phyloP scores from a whole-genome alignment of 305 asterid genomes.

The Fraxinus paxiana region DNA sequence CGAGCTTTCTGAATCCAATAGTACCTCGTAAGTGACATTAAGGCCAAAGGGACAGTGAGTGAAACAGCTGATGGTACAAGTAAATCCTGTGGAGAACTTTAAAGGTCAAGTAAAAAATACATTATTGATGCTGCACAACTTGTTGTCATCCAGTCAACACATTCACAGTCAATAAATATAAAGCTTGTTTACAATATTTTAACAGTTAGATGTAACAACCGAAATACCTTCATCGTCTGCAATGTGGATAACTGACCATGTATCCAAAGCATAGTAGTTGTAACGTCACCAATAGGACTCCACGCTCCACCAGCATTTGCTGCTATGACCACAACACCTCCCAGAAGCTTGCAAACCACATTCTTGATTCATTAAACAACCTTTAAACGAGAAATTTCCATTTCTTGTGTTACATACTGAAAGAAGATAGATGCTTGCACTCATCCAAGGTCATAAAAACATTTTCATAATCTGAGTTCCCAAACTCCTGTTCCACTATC shows the following conservation, averaged over 20 bases:
- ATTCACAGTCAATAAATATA: slow-evolving; percentile 2
- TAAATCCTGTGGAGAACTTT: slow-evolving; percentile 49
- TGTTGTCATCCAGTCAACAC: background rate
- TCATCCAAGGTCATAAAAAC: background rate
- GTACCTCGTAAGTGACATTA: slow-evolving; percentile 78
- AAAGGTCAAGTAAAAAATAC: background rate
- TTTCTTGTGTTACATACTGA: background rate
- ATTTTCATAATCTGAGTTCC: background rate
- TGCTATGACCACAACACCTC: slow-evolving; percentile 65
- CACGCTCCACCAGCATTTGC: slow-evolving; percentile 99
- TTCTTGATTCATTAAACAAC: background rate
- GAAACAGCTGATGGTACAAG: slow-evolving; percentile 65
- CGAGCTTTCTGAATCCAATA: slow-evolving; percentile 19
- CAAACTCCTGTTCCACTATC: background rate
- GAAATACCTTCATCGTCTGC: slow-evolving; percentile 82
- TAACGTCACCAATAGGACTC: slow-evolving; percentile 98
- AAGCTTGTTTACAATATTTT: background rate
- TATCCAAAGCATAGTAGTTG: slow-evolving; percentile 98
- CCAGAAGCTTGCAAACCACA: slow-evolving; percentile 60
- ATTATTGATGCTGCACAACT: background rate
- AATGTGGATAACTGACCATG: slow-evolving; percentile 93
- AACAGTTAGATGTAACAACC: slow-evolving; percentile 9
- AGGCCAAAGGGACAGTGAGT: slow-evolving; percentile 86
- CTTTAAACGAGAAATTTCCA: background rate
- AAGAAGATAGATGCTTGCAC: background rate